Conservation (phyloP, 352 stramenopile species). For the Globisporangium spinosum region DNA sequence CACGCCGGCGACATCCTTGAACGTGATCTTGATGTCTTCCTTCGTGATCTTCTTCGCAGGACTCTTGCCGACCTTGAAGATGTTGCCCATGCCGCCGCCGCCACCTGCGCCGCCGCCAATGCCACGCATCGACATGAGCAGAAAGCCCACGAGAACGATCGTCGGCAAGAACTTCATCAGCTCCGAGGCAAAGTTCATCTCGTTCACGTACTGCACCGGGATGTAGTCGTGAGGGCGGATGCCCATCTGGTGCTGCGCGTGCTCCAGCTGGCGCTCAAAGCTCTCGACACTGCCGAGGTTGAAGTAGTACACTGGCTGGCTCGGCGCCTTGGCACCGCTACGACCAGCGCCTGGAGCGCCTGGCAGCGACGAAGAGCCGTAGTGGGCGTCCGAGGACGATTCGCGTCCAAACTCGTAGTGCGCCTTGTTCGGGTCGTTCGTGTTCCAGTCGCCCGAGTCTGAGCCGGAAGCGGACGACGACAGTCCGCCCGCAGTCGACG, state of each 20-base stretch:
- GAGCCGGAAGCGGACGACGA: slow-evolving; percentile 17
- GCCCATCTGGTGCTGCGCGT: slow-evolving; percentile 94
- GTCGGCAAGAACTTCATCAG: slow-evolving; percentile 95
- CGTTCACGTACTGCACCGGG: slow-evolving; percentile 95
- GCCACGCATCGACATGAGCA: slow-evolving; percentile 93
- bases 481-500: neutral
- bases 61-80: slow-evolving; percentile 94
- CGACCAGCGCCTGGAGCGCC: slow-evolving; percentile 11
- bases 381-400: slow-evolving; percentile 18
- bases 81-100: slow-evolving; percentile 85
- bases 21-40: slow-evolving; percentile 95
- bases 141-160: slow-evolving; percentile 91
- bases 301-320: slow-evolving; percentile 88
- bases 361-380: slow-evolving; percentile 14
- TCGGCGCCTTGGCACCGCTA: slow-evolving; percentile 17
- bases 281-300: slow-evolving; percentile 97
- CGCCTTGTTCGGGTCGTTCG: slow-evolving; percentile 26
- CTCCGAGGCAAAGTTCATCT: slow-evolving; percentile 94
- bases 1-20: slow-evolving; percentile 98
- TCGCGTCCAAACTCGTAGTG: slow-evolving; percentile 28
- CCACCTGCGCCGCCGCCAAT: slow-evolving; percentile 83
- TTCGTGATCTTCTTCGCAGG: slow-evolving; percentile 98
- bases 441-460: slow-evolving; percentile 33
- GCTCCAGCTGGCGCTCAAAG: slow-evolving; percentile 97
- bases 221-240: slow-evolving; percentile 94